Conservation (phyloP, 129 eudicot genomes). For the Helianthus tuberosus region DNA sequence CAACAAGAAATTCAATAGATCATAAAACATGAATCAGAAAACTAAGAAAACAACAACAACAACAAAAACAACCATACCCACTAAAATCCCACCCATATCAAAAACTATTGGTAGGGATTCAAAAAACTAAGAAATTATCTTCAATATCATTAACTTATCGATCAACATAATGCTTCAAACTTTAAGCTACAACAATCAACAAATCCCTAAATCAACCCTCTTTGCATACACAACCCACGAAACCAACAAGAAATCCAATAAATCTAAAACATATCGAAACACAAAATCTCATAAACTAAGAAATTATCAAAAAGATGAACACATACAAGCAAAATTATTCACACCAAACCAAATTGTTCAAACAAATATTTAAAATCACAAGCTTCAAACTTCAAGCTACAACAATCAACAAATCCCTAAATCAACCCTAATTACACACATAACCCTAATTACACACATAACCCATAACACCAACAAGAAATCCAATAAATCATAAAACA, state of each 20-base stretch:
- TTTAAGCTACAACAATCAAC: neutral
- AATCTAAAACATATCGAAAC: too few relatives aligned
- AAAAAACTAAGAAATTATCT: too few relatives aligned
- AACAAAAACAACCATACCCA: too few relatives aligned
- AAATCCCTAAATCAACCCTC: too few relatives aligned
- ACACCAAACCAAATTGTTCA: neutral
- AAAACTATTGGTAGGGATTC: too few relatives aligned
- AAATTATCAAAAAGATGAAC: constrained; percentile 5
- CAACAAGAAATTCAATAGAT: constrained; percentile 1
- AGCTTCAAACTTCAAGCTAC: neutral
- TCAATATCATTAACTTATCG: too few relatives aligned
- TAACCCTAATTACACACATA: neutral
- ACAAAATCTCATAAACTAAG: neutral
- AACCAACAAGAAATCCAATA: constrained; percentile 8
- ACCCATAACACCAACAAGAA: constrained; percentile 15
- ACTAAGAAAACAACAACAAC: too few relatives aligned
- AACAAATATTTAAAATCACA: constrained; percentile 3
- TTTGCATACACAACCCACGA: constrained; percentile 6
- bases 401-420: neutral
- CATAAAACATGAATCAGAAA: neutral
- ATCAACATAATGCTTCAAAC: neutral
- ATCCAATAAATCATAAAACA: neutral
- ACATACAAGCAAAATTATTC: neutral
- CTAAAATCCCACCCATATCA: too few relatives aligned
- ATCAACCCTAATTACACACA: neutral